Evolutionary conservation across 192 early-diverging fungal species (phyloP), one percentile per base, ranked within the genome.

Genomic region (Spizellomyces punctatus): DNA sequence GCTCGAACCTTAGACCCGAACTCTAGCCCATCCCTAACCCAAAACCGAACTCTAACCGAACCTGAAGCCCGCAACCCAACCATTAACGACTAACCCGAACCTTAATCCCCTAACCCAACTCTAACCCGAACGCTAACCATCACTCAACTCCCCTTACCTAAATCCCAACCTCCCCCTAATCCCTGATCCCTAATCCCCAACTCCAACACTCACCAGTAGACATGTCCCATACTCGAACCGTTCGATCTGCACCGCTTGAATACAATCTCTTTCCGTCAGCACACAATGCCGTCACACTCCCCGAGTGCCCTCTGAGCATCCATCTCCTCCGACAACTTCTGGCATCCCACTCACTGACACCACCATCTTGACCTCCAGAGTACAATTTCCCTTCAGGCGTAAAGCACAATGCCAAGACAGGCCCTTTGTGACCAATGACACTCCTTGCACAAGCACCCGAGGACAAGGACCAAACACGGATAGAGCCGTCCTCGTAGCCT

Each of bases 301-400:
- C 55, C 8, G 42, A 45, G 57, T 72, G 71, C 5, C 74, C 78
- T 0, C 22, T 60, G 48, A 79, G 47, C 21, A 76, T 76, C 78
- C 74, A 79, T 45, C 73, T 75, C 19, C 62, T 41, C 10, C 77
- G 8, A 21, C 67, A 54, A 6, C 68, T 50, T 17, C 58, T 8
- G n/a, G 77, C 61, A 66, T 79, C 77, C 77, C 77, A 79, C 43
- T 79, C 78, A 61, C 76, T 79, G 64, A 79, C 46, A 3, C 59
- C 56, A 2, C 72, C 65, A 48, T 79, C 78, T 4, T 17, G 66
- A 12, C 78, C 78, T 21, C 60, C 73, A 44, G 69, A 49, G 46
- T 66, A 79, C 52, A 79, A 43, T 12, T 48, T 9, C 45, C 46
- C 63, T 10, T 69, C 70, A 27, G 19, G 19, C 10, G 63, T 46